Evolutionary conservation across 2,329 filamentous ascomycete species (phyloP), one percentile per base, ranked within the genome.

Genomic region (Chrysoporthe austroafricana): DNA sequence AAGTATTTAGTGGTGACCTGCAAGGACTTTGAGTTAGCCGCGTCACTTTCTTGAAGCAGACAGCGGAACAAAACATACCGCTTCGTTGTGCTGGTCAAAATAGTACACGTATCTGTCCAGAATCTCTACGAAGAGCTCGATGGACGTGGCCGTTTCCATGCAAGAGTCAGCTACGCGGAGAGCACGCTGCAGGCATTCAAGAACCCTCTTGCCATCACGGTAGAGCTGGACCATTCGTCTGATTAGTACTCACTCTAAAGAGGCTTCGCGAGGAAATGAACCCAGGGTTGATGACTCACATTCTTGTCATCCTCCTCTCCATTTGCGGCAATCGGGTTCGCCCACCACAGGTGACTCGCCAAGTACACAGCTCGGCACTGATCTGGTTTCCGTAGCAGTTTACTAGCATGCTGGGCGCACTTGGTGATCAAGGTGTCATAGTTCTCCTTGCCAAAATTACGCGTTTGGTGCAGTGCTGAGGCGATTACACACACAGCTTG

Each of bases 381-480:
- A 77, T 99, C 96, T 1, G 96, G 96, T 82, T 99, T 99, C 80
- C 97, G 95, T 73, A 99, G 85, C 72, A 99, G 83, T 79, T 98
- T 99, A 81, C 94, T 97, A 21, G 96, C 95, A 76, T 99, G 96
- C 73, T 98, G 86, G 2, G 96, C 95, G 72, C 94, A 96, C 80
- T 99, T 99, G 11, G 96, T 99, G 76, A 99, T 99, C 44, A 99
- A 84, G 0, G 96, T 99, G 78, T 99, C 96, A 79, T 98, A 99
- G 76, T 98, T 99, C 80, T 99, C 96, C 78, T 95, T 94, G 70
- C 92, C 90, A 77, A 99, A 99, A 75, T 95, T 90, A 68, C 95
- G 86, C 14, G 93, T 95, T 71, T 93, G 91, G 76, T 97, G 94
- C 66, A 99, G 83, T 5, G 92, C 93, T 66, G 91, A 93, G 2